Evolutionary conservation across 2,329 filamentous ascomycete genomes (phyloP), one percentile per base, ranked within the genome.

Genomic region (Rugonectria rugulosa): DNA sequence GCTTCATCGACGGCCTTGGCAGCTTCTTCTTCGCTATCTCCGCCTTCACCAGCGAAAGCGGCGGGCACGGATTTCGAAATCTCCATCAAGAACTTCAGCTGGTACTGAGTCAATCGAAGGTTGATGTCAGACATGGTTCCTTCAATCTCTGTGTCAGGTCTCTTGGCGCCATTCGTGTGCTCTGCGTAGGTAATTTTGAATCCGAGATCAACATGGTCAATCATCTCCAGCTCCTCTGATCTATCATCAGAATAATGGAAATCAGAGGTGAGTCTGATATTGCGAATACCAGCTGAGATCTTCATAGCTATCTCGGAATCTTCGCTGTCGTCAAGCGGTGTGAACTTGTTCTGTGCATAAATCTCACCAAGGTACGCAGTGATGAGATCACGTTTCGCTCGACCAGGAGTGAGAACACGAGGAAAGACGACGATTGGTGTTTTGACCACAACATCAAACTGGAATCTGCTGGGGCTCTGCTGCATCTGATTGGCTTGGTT

Each of bases 391-490:
- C 91, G 85, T 57, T 87, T 84, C 3, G 88, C 82, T 31, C 82
- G 84, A 7, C 89, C 89, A 9, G 88, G 87, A 6, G 86, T 79
- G 56, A 95, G 86, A 57, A 88, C 83, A 23, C 92, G 83, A 1
- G 96, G 95, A 73, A 99, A 99, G 1, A 97, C 90, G 31, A 99
- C 86, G 61, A 99, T 99, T 1, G 96, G 95, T 0, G 95, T 99
- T 70, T 92, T 96, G 69, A 99, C 85, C 17, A 96, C 82, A 17
- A 99, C 85, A 68, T 99, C 95, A 53, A 97, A 97, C 70, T 96
- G 93, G 78, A 98, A 91, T 61, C 91, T 92, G 68, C 88, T 91
- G 0, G 91, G 90, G 68, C 88, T 93, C 68, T 98, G 89, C 69
- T 98, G 95, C 6, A 99, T 85, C 69, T 97, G 93, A 55, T 86